Evolutionary conservation across 176 grass and related monocot genomes (phyloP).

Genomic region (Paspalum vaginatum): DNA sequence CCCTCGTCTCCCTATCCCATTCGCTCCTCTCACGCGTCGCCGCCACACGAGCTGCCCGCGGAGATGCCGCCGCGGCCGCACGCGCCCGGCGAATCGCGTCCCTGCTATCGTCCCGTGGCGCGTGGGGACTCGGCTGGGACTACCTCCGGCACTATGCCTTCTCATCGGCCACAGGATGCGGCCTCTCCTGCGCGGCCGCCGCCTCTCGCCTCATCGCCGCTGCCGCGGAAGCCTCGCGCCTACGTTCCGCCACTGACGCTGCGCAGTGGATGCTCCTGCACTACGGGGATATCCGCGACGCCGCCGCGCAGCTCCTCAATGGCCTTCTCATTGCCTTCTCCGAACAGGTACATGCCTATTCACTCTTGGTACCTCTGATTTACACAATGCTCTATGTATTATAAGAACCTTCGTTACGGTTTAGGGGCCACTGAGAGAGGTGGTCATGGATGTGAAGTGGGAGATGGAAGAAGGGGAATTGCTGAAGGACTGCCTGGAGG

Average conservation of each 20-base stretch:
- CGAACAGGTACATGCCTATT: constrained; percentile 48
- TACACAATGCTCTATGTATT: constrained; percentile 5
- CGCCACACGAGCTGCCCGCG: constrained; percentile 59
- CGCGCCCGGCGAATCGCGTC: constrained; percentile 62
- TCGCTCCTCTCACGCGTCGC: constrained; percentile 85
- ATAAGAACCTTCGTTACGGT: neutral
- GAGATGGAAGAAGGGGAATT: constrained; percentile 84
- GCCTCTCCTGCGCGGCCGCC: constrained; percentile 44
- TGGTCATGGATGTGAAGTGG: constrained; percentile 72
- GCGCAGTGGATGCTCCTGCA: constrained; percentile 62
- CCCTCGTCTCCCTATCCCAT: constrained; percentile 75
- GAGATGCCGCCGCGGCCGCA: constrained; percentile 57
- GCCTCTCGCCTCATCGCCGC: constrained; percentile 57
- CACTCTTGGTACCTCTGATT: neutral
- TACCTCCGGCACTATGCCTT: constrained; percentile 87
- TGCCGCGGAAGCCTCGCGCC: constrained; percentile 60
- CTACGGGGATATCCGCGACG: constrained; percentile 53
- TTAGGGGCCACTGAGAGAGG: constrained; percentile 86
- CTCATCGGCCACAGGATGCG: constrained; percentile 38
- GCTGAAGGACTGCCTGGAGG: constrained; percentile 80
- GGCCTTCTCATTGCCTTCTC: constrained; percentile 83
- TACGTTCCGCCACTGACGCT: constrained; percentile 41
- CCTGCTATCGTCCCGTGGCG: constrained; percentile 47
- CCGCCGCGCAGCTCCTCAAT: constrained; percentile 52
- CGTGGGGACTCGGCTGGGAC: constrained; percentile 80